Percentiles rank a stretch among this genome's conserved stretches.
phyloP scores from a whole-genome alignment of 2,329 filamentous ascomycete genomes.

The Canariomyces notabilis region DNA sequence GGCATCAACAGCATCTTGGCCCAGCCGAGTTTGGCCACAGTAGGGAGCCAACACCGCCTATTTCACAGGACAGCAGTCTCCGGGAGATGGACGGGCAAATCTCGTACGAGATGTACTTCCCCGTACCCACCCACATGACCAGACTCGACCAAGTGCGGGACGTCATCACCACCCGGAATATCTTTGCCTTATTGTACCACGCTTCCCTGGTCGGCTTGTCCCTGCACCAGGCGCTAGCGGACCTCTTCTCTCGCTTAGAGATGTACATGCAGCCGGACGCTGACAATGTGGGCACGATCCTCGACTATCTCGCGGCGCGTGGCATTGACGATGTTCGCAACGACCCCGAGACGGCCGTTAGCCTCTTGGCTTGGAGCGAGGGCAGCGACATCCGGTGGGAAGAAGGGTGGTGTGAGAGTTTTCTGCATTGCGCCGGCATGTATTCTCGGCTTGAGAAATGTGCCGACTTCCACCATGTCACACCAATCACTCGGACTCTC shows the following conservation, averaged over 20 bases:
- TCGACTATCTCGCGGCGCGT: slow-evolving; percentile 54
- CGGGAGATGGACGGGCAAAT: slow-evolving; percentile 49
- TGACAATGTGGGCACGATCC: slow-evolving; percentile 55
- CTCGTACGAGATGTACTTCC: slow-evolving; percentile 60
- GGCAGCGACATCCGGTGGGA: slow-evolving; percentile 57
- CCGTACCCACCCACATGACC: slow-evolving; percentile 46
- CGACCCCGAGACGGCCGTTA: slow-evolving; percentile 54
- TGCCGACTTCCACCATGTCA: slow-evolving; percentile 53
- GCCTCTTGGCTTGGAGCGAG: slow-evolving; percentile 62
- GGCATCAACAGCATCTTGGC: slow-evolving; percentile 25
- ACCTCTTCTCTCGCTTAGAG: slow-evolving; percentile 57
- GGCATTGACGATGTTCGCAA: slow-evolving; percentile 61
- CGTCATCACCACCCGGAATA: slow-evolving; percentile 63
- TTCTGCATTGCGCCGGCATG: slow-evolving; percentile 63
- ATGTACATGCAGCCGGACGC: slow-evolving; percentile 51
- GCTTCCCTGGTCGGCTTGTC: slow-evolving; percentile 61
- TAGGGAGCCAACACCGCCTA: slow-evolving; percentile 40
- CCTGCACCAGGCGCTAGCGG: slow-evolving; percentile 57
- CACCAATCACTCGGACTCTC: slow-evolving; percentile 57
- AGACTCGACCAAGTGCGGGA: slow-evolving; percentile 48
- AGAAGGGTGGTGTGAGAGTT: slow-evolving; percentile 63
- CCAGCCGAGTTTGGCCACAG: slow-evolving; percentile 24
- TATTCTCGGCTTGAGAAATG: slow-evolving; percentile 47
- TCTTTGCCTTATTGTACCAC: slow-evolving; percentile 61
- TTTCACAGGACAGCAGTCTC: slow-evolving; percentile 40